Percentiles rank a stretch among this genome's conserved stretches.
Evolutionary conservation across 2,329 filamentous ascomycete species (phyloP).

Genomic region (Rutstroemia sp.): DNA sequence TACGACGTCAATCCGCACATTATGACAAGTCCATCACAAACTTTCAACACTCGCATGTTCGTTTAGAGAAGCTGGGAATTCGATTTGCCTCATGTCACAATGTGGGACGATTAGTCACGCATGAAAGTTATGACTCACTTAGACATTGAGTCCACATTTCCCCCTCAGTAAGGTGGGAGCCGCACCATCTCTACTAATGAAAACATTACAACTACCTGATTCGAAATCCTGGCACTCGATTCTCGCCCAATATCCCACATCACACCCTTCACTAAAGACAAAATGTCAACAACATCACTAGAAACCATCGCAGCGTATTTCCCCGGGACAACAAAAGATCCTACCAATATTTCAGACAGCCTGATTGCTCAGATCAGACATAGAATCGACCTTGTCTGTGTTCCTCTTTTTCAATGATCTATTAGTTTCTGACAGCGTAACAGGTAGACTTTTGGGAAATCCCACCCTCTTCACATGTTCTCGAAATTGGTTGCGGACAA

Average conservation of each 20-base stretch:
- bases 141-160: not conserved
- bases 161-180: not conserved
- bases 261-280: not conserved
- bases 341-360: not conserved
- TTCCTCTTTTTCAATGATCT: not conserved
- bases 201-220: too few relatives aligned
- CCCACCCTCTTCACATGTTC: conserved; percentile 34
- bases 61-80: too few relatives aligned
- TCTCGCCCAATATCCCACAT: not conserved
- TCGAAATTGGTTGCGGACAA: conserved; percentile 55
- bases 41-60: too few relatives aligned
- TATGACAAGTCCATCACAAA: too few relatives aligned
- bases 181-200: too few relatives aligned
- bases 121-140: not conserved
- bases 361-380: conserved; percentile 29
- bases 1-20: too few relatives aligned
- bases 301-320: conserved; percentile 14
- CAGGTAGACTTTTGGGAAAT: conserved; percentile 31
- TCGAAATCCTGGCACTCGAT: not conserved
- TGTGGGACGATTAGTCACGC: too few relatives aligned
- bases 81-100: too few relatives aligned
- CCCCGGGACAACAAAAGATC: conserved; percentile 4
- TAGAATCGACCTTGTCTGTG: conserved; percentile 18
- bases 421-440: not conserved
- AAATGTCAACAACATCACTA: not conserved